phyloP scores from a whole-genome alignment of 2,329 filamentous ascomycete species.

The Penicillium olsonii region DNA sequence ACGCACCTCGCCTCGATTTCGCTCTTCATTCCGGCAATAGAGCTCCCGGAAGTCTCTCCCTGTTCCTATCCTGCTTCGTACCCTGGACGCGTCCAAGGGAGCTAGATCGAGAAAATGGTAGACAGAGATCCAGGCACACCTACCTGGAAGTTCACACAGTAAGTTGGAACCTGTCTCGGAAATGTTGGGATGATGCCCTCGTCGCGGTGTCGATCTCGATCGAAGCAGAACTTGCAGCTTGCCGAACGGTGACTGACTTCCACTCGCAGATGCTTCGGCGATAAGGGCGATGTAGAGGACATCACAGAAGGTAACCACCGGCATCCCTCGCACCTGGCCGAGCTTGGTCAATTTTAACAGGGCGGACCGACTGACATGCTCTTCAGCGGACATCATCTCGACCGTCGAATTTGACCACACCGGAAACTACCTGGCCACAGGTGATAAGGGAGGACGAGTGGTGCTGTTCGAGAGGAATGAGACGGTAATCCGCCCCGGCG shows the following conservation, averaged over 20 bases:
- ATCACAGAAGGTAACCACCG: slow-evolving; percentile 80
- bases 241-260: slow-evolving; percentile 12
- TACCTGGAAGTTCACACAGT: slow-evolving; percentile 99
- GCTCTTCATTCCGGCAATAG: slow-evolving; percentile 21
- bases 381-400: slow-evolving; percentile 53
- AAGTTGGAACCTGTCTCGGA: slow-evolving; percentile 55
- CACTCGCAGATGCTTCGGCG: slow-evolving; percentile 83
- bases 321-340: slow-evolving; percentile 4
- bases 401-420: slow-evolving; percentile 57
- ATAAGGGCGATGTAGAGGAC: slow-evolving; percentile 96
- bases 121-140: slow-evolving; percentile 91
- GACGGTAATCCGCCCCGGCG: slow-evolving; percentile 61
- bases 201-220: too few relatives aligned
- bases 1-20: slow-evolving; percentile 5
- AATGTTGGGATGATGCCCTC: too few relatives aligned
- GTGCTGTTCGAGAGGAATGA: slow-evolving; percentile 74
- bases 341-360: slow-evolving; percentile 6
- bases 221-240: background rate
- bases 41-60: slow-evolving; percentile 19
- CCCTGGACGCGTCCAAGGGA: slow-evolving; percentile 32
- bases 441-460: slow-evolving; percentile 54
- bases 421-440: slow-evolving; percentile 55
- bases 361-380: slow-evolving; percentile 14
- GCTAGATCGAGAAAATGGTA: slow-evolving; percentile 73
- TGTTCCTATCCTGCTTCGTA: slow-evolving; percentile 18